Conservation (phyloP, 352 stramenopile genomes). For the Globisporangium cystogenes region DNA sequence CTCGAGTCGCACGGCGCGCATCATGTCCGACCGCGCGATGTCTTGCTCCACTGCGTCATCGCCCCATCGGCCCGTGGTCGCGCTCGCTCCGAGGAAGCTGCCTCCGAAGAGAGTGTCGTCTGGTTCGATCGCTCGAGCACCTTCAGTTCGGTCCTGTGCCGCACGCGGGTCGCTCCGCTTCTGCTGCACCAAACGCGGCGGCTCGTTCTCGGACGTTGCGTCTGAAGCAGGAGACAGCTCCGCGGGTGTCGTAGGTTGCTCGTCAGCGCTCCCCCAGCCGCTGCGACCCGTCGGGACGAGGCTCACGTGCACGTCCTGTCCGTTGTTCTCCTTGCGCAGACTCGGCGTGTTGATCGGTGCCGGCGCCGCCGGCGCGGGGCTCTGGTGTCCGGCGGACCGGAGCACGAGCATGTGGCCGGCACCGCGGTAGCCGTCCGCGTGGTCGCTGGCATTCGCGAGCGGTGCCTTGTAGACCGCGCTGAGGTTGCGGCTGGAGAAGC, state of each 20-base stretch:
- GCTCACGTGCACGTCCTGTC: constrained; percentile 31
- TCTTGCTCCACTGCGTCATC: constrained; percentile 73
- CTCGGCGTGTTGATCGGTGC: constrained; percentile 79
- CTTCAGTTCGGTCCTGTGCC: not conserved
- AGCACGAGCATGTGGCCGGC: constrained; percentile 52
- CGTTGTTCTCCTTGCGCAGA: constrained; percentile 54
- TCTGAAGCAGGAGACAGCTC: not conserved
- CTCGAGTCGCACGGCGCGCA: constrained; percentile 19
- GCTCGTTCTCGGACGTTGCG: not conserved
- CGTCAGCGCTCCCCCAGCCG: constrained; percentile 24
- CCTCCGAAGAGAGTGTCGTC: not conserved
- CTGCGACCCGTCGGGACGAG: constrained; percentile 25
- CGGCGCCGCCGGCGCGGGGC: constrained; percentile 17
- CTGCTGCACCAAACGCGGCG: not conserved
- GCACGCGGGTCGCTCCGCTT: not conserved
- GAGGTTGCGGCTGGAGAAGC: constrained; percentile 76
- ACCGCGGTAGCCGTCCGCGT: constrained; percentile 20
- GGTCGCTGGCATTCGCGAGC: constrained; percentile 25
- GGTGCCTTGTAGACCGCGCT: constrained; percentile 63
- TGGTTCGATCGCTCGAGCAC: not conserved
- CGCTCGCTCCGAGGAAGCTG: not conserved
- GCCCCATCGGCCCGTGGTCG: constrained; percentile 48
- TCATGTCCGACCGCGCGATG: constrained; percentile 26
- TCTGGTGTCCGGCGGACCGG: constrained; percentile 10
- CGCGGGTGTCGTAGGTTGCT: too few species aligned